Evolutionary conservation across 1,139 yeast genomes (phyloP).

Genomic region (Fermentozyma sake): DNA sequence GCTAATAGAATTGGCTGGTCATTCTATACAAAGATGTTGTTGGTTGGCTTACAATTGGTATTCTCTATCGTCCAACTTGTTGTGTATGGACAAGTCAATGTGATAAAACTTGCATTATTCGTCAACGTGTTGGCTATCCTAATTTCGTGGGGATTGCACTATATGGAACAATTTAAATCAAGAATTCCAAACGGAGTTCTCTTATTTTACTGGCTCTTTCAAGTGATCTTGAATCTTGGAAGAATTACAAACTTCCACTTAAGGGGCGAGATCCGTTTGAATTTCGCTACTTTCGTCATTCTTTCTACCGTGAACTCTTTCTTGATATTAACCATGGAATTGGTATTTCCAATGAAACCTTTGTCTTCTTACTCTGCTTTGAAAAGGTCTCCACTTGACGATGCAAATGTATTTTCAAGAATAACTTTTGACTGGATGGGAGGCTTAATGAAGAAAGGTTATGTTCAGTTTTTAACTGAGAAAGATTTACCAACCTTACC

Average conservation of each 20-base stretch:
- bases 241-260: conserved; percentile 44
- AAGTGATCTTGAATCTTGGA: conserved; percentile 36
- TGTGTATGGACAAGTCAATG: conserved; percentile 29
- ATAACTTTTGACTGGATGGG: conserved; percentile 92
- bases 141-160: conserved; percentile 57
- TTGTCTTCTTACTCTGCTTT: conserved; percentile 34
- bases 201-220: conserved; percentile 73
- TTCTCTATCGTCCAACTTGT: conserved; percentile 24
- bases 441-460: conserved; percentile 82
- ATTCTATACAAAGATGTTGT: conserved; percentile 38
- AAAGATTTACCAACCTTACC: conserved; percentile 83
- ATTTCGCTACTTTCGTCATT: conserved; percentile 40
- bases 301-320: conserved; percentile 48
- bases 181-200: conserved; percentile 65
- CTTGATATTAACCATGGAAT: conserved; percentile 52
- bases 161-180: conserved; percentile 66
- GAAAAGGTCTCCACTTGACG: conserved; percentile 60
- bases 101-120: conserved; percentile 39
- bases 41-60: conserved; percentile 38
- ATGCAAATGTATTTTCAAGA: conserved; percentile 75
- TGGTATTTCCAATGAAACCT: conserved; percentile 43
- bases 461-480: conserved; percentile 65
- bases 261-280: conserved; percentile 37
- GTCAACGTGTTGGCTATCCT: conserved; percentile 38
- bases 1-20: conserved; percentile 38